A percentile compares a stretch with the other conserved stretches of the same genome.
Evolutionary conservation across 768 basidiomycete genomes (phyloP).

Genomic region (Auriculariales sp.): DNA sequence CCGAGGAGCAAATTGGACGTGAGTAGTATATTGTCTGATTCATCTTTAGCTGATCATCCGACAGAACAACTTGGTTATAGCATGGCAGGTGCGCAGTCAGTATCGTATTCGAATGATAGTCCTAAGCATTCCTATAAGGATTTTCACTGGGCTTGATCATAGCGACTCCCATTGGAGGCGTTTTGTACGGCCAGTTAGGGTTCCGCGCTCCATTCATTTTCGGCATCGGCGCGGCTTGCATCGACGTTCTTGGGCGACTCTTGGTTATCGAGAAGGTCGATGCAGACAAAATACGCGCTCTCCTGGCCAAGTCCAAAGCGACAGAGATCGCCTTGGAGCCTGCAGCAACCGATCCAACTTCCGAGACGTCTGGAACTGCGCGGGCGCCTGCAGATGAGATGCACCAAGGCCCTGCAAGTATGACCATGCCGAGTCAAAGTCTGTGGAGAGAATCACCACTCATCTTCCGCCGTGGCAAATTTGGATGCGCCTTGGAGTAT

Average conservation of each 20-base stretch:
- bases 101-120: too few relatives aligned
- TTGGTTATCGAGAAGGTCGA: slow-evolving; percentile 41
- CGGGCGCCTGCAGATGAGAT: background rate
- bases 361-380: background rate
- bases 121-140: too few relatives aligned
- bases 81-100: too few relatives aligned
- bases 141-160: slow-evolving; percentile 35
- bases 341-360: background rate
- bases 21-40: too few relatives aligned
- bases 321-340: background rate
- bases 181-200: slow-evolving; percentile 38
- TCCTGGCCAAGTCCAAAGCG: too few relatives aligned
- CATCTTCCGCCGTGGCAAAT: background rate
- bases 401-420: background rate
- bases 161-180: slow-evolving; percentile 45
- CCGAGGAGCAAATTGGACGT: slow-evolving; percentile 35
- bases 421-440: background rate
- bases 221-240: slow-evolving; percentile 26
- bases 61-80: too few relatives aligned
- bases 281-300: slow-evolving; percentile 13
- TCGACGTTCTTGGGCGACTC: slow-evolving; percentile 41
- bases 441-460: background rate
- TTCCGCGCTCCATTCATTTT: slow-evolving; percentile 51
- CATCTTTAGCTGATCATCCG: too few relatives aligned
- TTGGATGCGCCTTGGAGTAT: background rate